Evolutionary conservation across 129 eudicot species (phyloP).

Genomic region (Cynara cardunculus): DNA sequence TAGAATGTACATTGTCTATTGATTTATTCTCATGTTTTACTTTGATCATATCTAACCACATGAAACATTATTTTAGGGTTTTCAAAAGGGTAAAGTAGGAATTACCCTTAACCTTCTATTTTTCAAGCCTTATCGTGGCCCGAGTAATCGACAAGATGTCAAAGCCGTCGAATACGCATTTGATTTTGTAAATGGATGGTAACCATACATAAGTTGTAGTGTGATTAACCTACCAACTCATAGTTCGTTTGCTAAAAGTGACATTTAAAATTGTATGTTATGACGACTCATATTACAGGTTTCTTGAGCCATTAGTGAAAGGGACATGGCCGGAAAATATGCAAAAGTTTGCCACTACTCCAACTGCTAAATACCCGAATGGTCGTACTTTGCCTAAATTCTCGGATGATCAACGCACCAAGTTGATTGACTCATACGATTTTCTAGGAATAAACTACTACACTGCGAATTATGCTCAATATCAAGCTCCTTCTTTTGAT

Average conservation of each 20-base stretch:
- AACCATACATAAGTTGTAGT: neutral
- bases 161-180: neutral
- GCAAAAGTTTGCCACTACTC: slow-evolving; percentile 10
- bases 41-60: neutral
- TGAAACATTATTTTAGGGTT: neutral
- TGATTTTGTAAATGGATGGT: slow-evolving; percentile 15
- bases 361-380: slow-evolving; percentile 25
- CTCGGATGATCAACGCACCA: slow-evolving; percentile 2
- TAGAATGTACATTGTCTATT: neutral
- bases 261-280: neutral
- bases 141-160: neutral
- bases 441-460: slow-evolving; percentile 54
- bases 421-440: slow-evolving; percentile 38
- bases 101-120: neutral
- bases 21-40: neutral
- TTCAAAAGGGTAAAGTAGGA: slow-evolving; percentile 6
- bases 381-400: neutral
- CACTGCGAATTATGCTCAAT: slow-evolving; percentile 28
- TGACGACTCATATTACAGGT: slow-evolving; percentile 13
- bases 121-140: neutral
- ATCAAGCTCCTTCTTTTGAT: neutral
- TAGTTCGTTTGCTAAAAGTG: neutral
- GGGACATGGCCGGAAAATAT: slow-evolving; percentile 40
- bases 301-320: slow-evolving; percentile 30
- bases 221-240: neutral